Base-by-base conservation (phyloP, 768 basidiomycete genomes). In the Mycena venus region DNA sequence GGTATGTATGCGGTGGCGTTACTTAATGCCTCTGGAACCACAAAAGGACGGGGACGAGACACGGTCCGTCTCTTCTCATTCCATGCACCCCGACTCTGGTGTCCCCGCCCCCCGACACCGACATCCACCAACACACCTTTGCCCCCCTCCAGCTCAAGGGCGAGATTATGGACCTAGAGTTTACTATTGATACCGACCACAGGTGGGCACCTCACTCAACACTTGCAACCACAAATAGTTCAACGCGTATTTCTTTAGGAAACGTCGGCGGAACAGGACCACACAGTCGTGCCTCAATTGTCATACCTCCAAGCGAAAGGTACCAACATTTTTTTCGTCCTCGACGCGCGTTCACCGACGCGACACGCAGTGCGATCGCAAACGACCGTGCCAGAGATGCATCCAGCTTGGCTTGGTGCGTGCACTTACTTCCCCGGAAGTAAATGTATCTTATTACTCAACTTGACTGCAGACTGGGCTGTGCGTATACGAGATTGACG, bases 401-500 rank as follows among this genome's bases (percentile, higher is more conserved):
- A 97, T 96, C 70, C 94, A 96, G 75, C 90, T 97, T 25, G 95
- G 96, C 68, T 84, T 97, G 83, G 96, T 96, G 85, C 73, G 82
- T 79, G 5, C 0, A 23, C 11, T 21, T n/a, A 14, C 23, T 40
- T 29, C 17, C 32, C 4, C 19, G 15, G 31, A 17, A 42, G 42
- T 23, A 12, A 36, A 9, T 59, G n/a, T 21, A 60, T 68, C 47
- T 31, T 21, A 25, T 36, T 60, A 53, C 27, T 62, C 40, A 49
- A 68, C 42, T 47, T 10, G n/a, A n/a, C n/a, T 65, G 23, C 77
- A 96, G 95, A 97, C 96, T 25, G 96, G 96, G 62, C 93, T 97
- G 21, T 98, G 96, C 82, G 96, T 98, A 0, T 98, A 98, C 78
- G 96, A 98, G 80, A 94, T 97, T 75, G 96, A 97, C 81, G 96